These are phyloP conservation scores for Emericellopsis atlantica DNA, from an alignment of 2,329 filamentous ascomycete genomes.

Conservation along the genomic window DNA sequence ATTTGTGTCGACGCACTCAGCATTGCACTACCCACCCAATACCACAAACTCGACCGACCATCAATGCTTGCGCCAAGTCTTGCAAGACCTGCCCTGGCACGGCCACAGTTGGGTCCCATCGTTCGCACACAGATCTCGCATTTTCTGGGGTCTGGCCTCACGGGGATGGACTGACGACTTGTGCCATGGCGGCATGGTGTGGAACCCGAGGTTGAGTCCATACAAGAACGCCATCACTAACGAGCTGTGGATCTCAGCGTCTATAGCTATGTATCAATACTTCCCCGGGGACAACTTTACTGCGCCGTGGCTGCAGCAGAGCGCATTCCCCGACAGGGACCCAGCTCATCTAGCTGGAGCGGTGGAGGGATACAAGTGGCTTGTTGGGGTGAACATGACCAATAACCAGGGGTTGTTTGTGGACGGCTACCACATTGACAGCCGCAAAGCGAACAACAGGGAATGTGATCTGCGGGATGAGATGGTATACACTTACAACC, in stretches of 20 bases:
- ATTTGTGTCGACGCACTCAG: slow-evolving; percentile 60
- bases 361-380: slow-evolving; percentile 68
- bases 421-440: slow-evolving; percentile 77
- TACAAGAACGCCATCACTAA: slow-evolving; percentile 98
- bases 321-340: slow-evolving; percentile 28
- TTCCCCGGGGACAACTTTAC: slow-evolving; percentile 70
- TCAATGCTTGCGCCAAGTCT: slow-evolving; percentile 1
- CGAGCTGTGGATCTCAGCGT: slow-evolving; percentile 75
- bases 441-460: slow-evolving; percentile 49
- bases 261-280: slow-evolving; percentile 78
- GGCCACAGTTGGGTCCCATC: slow-evolving; percentile 61
- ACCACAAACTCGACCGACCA: slow-evolving; percentile 8
- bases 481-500: slow-evolving; percentile 93
- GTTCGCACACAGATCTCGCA: slow-evolving; percentile 69
- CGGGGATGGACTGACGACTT: slow-evolving; percentile 71
- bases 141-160: slow-evolving; percentile 76
- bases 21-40: slow-evolving; percentile 39
- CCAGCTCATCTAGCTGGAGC: slow-evolving; percentile 60
- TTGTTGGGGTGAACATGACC: slow-evolving; percentile 68
- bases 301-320: slow-evolving; percentile 44
- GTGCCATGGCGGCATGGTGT: slow-evolving; percentile 81
- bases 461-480: slow-evolving; percentile 72
- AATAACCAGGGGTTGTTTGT: slow-evolving; percentile 63
- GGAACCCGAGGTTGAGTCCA: slow-evolving; percentile 67
- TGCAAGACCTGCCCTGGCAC: slow-evolving; percentile 50